phyloP scores from a whole-genome alignment of 1,284 basidiomycete genomes.

The Ustilago curta region DNA sequence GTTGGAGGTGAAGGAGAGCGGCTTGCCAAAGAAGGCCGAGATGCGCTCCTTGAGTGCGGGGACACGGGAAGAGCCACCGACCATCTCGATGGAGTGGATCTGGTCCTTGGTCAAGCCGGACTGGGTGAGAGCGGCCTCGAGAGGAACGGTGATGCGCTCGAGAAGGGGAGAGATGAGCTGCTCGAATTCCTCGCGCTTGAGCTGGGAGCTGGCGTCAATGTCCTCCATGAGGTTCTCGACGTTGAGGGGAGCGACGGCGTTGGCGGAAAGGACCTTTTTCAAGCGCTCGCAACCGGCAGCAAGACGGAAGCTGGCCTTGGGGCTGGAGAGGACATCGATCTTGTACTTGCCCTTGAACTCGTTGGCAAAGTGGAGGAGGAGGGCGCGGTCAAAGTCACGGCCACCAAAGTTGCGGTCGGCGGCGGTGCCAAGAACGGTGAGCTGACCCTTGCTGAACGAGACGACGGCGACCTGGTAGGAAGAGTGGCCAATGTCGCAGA shows the following conservation, averaged over 20 bases:
- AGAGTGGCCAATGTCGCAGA: conserved; percentile 69
- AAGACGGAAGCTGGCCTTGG: conserved; percentile 68
- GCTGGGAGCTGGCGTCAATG: conserved; percentile 66
- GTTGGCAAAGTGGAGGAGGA: conserved; percentile 67
- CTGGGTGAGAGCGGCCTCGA: conserved; percentile 64
- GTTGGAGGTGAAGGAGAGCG: conserved; percentile 67
- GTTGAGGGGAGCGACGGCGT: conserved; percentile 67
- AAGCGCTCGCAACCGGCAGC: conserved; percentile 67
- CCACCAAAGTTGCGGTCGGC: conserved; percentile 69
- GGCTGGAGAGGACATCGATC: conserved; percentile 67
- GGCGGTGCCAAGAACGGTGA: conserved; percentile 66
- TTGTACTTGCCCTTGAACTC: conserved; percentile 70
- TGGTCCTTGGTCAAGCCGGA: conserved; percentile 66
- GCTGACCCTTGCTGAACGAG: conserved; percentile 68
- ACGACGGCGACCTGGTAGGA: conserved; percentile 69
- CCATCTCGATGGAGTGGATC: conserved; percentile 66
- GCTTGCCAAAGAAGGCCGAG: conserved; percentile 58
- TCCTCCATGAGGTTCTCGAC: conserved; percentile 69
- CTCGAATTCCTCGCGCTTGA: conserved; percentile 69
- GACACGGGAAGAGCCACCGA: conserved; percentile 67
- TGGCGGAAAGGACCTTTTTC: conserved; percentile 69
- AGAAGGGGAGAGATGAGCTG: conserved; percentile 64
- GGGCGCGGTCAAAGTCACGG: conserved; percentile 68
- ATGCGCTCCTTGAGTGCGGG: conserved; percentile 67
- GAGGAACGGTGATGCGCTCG: conserved; percentile 58